phyloP scores from a whole-genome alignment of 306 rosid species.

The Rosa chinensis region DNA sequence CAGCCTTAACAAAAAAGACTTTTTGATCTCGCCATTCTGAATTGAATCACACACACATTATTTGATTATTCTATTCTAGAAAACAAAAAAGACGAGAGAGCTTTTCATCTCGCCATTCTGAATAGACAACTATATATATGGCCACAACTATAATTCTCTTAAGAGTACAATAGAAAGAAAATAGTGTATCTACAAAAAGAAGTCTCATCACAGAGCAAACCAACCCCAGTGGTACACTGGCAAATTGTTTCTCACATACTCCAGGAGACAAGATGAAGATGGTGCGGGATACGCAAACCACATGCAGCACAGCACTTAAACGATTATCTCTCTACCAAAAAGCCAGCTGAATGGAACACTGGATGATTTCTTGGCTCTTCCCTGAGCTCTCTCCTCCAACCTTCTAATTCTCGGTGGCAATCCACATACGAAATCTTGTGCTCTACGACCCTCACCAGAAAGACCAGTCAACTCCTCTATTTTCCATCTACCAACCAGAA shows the following conservation, averaged over 20 bases:
- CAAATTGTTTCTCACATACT: not conserved
- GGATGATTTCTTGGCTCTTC: constrained; percentile 44
- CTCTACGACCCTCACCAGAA: constrained; percentile 43
- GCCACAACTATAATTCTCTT: not conserved
- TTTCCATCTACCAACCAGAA: constrained; percentile 53
- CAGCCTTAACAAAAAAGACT: not conserved
- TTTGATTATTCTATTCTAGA: no score
- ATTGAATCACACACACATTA: no score
- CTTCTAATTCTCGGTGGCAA: constrained; percentile 47
- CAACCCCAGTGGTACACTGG: not conserved
- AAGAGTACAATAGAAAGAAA: not conserved
- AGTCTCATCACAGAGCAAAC: not conserved
- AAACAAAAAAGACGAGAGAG: no score
- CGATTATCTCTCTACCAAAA: constrained; percentile 34
- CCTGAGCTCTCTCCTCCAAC: constrained; percentile 51
- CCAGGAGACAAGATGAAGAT: not conserved
- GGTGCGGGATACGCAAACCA: not conserved
- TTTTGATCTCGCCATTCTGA: no score
- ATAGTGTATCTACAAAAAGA: not conserved
- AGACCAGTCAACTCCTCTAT: constrained; percentile 50
- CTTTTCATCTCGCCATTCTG: no score
- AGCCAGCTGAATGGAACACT: constrained; percentile 53
- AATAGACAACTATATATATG: not conserved
- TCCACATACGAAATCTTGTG: constrained; percentile 50
- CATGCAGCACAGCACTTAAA: constrained; percentile 15